Percentiles rank a stretch among this genome's conserved stretches.
Conservation (phyloP, 2,329 filamentous ascomycete genomes). For the Cladophialophora carrionii region DNA sequence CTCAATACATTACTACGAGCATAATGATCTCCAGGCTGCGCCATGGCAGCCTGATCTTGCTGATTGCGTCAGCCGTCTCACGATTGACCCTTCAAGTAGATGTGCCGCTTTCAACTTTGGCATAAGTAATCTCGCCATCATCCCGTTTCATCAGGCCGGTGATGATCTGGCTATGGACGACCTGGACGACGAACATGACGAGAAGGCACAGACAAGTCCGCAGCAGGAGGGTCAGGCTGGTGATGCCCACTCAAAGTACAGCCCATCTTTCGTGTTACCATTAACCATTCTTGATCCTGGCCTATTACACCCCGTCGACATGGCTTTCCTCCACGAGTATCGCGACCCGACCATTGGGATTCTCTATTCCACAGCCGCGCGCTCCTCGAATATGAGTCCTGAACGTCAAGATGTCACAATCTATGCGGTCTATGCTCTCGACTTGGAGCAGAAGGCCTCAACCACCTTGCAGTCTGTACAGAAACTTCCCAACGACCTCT, state of each 20-base stretch:
- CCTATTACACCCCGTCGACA: constrained; percentile 84
- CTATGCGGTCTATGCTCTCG: constrained; percentile 93
- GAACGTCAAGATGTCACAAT: constrained; percentile 82
- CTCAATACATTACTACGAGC: constrained; percentile 97
- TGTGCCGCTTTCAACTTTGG: constrained; percentile 96
- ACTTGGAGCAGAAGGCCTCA: constrained; percentile 88
- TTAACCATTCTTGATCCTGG: constrained; percentile 85
- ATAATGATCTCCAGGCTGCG: constrained; percentile 80
- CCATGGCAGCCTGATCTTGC: constrained; percentile 79
- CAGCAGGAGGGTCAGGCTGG: constrained; percentile 42
- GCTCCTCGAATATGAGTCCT: constrained; percentile 71
- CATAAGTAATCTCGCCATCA: constrained; percentile 81
- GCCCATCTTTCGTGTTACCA: constrained; percentile 88
- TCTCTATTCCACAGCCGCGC: constrained; percentile 73
- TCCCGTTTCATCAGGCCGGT: constrained; percentile 84
- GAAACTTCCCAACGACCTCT: constrained; percentile 84
- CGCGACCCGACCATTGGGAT: constrained; percentile 97
- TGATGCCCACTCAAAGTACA: constrained; percentile 68
- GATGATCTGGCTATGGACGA: constrained; percentile 84
- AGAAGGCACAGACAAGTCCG: constrained; percentile 61
- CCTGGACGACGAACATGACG: constrained; percentile 81
- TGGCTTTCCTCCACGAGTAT: constrained; percentile 95
- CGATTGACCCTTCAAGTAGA: constrained; percentile 85
- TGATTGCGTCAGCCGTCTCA: constrained; percentile 77
- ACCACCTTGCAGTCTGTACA: constrained; percentile 88